Evolutionary conservation across 345 rosid genomes (phyloP).

Genomic region (rapeseed (Brassica napus)): Da-Ae NC_063448.1:11863001-11863500

Average conservation of each 20-base stretch:
- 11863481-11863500: not conserved
- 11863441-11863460: not conserved
- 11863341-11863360: not conserved
- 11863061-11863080: not conserved
- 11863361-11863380: not conserved
- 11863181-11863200: not conserved
- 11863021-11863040: not conserved
- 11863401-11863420: conserved; percentile 3
- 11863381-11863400: not conserved
- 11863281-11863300: not conserved
- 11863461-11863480: not conserved
- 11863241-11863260: no score
- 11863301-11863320: no score
- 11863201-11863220: not conserved
- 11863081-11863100: not conserved
- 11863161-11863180: not conserved
- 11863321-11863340: not conserved
- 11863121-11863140: not conserved
- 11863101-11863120: not conserved
- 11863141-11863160: not conserved
- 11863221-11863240: not conserved
- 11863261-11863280: not conserved
- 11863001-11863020: not conserved
- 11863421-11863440: not conserved
- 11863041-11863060: not conserved